Conservation (phyloP, 2,329 filamentous ascomycete genomes). For the Dothidotthia symphoricarpi region DNA sequence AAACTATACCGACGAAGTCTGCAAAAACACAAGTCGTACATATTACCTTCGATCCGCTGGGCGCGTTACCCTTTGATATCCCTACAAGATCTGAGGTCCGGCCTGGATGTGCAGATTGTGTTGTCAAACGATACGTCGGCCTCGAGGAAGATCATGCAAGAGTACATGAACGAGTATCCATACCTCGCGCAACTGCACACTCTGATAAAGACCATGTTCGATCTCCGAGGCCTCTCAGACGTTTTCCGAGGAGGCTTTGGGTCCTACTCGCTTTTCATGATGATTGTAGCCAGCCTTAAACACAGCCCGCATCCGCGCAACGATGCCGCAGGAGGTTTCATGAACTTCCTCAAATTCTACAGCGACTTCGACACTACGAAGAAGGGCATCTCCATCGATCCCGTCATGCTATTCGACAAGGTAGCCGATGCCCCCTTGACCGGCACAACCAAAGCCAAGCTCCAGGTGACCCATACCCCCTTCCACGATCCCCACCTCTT, state of each 20-base stretch:
- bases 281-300: constrained; percentile 56
- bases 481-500: not conserved
- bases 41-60: constrained; percentile 21
- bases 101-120: constrained; percentile 55
- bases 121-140: constrained; percentile 43
- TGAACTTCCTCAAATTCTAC: constrained; percentile 54
- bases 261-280: constrained; percentile 57
- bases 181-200: constrained; percentile 52
- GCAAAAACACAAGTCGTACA: constrained; percentile 7
- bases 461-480: constrained; percentile 16
- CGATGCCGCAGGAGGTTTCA: constrained; percentile 46
- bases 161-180: constrained; percentile 52
- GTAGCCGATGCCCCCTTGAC: constrained; percentile 18
- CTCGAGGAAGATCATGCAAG: constrained; percentile 46
- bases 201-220: constrained; percentile 51
- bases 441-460: constrained; percentile 10
- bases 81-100: constrained; percentile 48
- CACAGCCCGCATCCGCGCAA: constrained; percentile 37
- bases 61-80: constrained; percentile 44
- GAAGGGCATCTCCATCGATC: constrained; percentile 52
- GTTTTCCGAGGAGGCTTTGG: constrained; percentile 52
- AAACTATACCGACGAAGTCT: constrained; percentile 5
- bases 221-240: constrained; percentile 51
- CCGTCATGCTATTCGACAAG: constrained; percentile 47
- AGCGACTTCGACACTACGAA: constrained; percentile 46